These are phyloP conservation scores for Vigna angularis DNA, from an alignment of 306 rosid species.

Conservation along the genomic window DNA sequence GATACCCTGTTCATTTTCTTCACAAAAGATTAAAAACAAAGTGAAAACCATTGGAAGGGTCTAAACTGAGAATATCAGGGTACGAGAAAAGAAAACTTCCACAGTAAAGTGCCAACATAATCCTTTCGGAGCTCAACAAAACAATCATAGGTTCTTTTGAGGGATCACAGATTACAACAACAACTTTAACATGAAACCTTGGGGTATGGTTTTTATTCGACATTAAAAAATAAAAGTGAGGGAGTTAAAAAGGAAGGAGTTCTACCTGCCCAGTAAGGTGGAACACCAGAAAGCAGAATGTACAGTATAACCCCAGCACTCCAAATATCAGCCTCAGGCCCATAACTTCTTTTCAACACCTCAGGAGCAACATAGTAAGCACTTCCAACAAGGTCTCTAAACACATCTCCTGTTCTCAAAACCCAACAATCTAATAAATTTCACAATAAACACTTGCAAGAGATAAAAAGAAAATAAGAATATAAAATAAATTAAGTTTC, in stretches of 20 bases:
- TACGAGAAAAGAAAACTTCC: conserved; percentile 19
- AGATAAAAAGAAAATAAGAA: neutral
- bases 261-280: conserved; percentile 98
- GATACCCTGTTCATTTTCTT: conserved; percentile 93
- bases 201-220: too few relatives aligned
- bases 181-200: too few relatives aligned
- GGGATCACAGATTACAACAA: too few relatives aligned
- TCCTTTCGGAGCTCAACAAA: neutral
- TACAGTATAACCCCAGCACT: conserved; percentile 91
- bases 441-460: neutral
- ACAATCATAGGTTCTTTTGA: neutral
- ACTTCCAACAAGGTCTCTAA: conserved; percentile 93
- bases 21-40: conserved; percentile 40
- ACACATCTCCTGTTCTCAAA: conserved; percentile 70
- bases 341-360: conserved; percentile 80
- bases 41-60: conserved; percentile 32
- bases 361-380: conserved; percentile 99
- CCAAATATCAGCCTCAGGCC: conserved; percentile 95
- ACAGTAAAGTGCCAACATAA: conserved; percentile 14
- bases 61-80: neutral
- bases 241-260: conserved; percentile 24
- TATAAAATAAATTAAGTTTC: neutral
- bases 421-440: neutral
- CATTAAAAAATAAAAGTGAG: neutral
- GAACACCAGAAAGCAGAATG: conserved; percentile 95